These are phyloP conservation scores for Epichloe gansuensis DNA, from an alignment of 2,329 filamentous ascomycete species.

Conservation along the genomic window DNA sequence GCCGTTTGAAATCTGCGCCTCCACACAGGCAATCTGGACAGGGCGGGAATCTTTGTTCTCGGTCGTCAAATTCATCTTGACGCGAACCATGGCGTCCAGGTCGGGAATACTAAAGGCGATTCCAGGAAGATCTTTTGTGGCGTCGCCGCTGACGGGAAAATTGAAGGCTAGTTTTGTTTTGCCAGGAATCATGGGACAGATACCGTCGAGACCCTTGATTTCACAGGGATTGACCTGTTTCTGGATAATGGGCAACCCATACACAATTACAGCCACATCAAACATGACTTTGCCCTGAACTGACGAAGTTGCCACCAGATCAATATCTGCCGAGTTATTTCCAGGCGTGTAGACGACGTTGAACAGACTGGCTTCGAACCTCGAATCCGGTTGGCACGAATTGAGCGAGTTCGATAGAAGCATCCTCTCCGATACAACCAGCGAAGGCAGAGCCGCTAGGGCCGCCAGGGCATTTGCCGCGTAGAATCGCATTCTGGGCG, in stretches of 20 bases:
- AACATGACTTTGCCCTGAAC: conserved; percentile 55
- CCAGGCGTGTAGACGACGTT: conserved; percentile 61
- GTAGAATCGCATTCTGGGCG: conserved; percentile 3
- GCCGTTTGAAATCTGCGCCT: conserved; percentile 77
- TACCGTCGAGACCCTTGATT: conserved; percentile 47
- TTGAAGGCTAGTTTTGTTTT: conserved; percentile 64
- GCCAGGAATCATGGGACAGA: conserved; percentile 84
- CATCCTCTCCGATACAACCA: conserved; percentile 5
- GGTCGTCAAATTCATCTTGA: conserved; percentile 62
- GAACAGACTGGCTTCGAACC: conserved; percentile 74
- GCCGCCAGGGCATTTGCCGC: conserved; percentile 1
- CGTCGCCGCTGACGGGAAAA: conserved; percentile 41
- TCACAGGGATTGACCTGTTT: conserved; percentile 61
- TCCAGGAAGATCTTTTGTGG: conserved; percentile 55
- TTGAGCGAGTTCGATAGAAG: conserved; percentile 54
- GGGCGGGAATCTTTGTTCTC: conserved; percentile 21
- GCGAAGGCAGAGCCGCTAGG: conserved; percentile 3
- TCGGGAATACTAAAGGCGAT: conserved; percentile 85
- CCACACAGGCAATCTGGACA: conserved; percentile 65
- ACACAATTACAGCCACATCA: conserved; percentile 33
- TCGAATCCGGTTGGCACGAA: conserved; percentile 65
- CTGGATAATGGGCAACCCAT: conserved; percentile 54
- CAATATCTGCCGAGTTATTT: conserved; percentile 56
- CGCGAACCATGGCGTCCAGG: conserved; percentile 70
- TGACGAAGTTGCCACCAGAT: conserved; percentile 63